These are phyloP conservation scores for Termitomyces sp. DNA, from an alignment of 768 basidiomycete species.

Conservation along the genomic window DNA sequence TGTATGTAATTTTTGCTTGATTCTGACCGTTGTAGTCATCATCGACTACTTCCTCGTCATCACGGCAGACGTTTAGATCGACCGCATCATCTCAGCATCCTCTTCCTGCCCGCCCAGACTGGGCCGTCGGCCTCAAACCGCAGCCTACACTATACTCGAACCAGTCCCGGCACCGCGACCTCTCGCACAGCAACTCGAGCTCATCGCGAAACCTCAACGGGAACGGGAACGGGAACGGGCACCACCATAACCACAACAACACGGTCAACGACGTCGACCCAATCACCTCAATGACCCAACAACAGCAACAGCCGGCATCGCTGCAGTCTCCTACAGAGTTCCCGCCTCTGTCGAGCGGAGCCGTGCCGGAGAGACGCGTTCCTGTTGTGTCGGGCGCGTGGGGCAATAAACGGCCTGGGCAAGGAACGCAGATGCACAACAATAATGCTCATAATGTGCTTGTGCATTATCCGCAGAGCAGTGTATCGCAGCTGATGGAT, in stretches of 20 bases:
- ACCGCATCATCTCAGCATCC: constrained; percentile 70
- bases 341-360: constrained; percentile 49
- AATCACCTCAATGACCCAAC: constrained; percentile 4
- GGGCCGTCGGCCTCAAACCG: constrained; percentile 82
- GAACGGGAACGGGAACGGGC: constrained; percentile 3
- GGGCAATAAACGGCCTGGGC: constrained; percentile 49
- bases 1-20: not conserved
- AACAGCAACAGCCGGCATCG: constrained; percentile 32
- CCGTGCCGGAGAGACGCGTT: constrained; percentile 43
- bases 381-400: constrained; percentile 63
- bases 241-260: not conserved
- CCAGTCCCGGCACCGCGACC: constrained; percentile 48
- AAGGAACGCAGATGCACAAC: constrained; percentile 16
- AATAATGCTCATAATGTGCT: constrained; percentile 8
- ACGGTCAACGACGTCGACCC: constrained; percentile 17
- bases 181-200: constrained; percentile 28
- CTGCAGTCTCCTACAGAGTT: constrained; percentile 55
- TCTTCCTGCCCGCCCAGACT: constrained; percentile 78
- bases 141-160: constrained; percentile 60
- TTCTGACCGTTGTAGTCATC: constrained; percentile 45
- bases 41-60: constrained; percentile 74
- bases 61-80: constrained; percentile 71
- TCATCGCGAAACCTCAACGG: constrained; percentile 30
- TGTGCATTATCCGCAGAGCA: constrained; percentile 24
- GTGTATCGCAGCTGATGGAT: constrained; percentile 7